phyloP scores from a whole-genome alignment of 495 filamentous ascomycete species.

The Penicillium cataractarum region DNA sequence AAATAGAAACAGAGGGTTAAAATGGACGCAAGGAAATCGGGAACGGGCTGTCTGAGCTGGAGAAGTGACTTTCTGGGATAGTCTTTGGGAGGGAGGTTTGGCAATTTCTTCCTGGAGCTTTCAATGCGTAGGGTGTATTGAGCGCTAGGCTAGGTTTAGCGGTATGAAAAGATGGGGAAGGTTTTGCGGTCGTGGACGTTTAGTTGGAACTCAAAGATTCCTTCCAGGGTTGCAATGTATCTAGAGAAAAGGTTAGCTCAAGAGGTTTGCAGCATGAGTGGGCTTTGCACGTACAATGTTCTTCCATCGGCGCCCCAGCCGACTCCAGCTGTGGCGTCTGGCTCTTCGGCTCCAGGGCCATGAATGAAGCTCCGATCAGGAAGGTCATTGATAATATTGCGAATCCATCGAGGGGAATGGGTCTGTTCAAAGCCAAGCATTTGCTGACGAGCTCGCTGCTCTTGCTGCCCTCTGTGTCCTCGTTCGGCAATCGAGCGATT shows the following conservation, averaged over 20 bases:
- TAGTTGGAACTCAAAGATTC: conserved; percentile 73
- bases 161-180: conserved; percentile 62
- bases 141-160: conserved; percentile 42
- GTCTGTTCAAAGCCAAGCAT: conserved; percentile 40
- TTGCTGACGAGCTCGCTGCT: conserved; percentile 39
- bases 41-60: not conserved
- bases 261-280: no score
- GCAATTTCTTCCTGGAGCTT: not conserved
- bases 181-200: conserved; percentile 67
- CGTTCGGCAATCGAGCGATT: conserved; percentile 29
- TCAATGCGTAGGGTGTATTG: not conserved
- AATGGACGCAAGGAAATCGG: not conserved
- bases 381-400: conserved; percentile 47
- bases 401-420: conserved; percentile 48
- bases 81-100: not conserved
- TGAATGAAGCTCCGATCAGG: conserved; percentile 40
- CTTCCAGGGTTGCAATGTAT: conserved; percentile 72
- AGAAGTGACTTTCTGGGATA: not conserved
- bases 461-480: conserved; percentile 34
- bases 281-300: conserved; percentile 61
- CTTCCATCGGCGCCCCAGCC: conserved; percentile 72
- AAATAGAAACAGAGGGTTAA: not conserved
- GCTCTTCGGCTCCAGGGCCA: conserved; percentile 41
- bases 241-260: conserved; percentile 41
- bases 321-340: conserved; percentile 63